phyloP scores from a whole-genome alignment of 129 eudicot genomes.

The Saposhnikovia divaricata region DNA sequence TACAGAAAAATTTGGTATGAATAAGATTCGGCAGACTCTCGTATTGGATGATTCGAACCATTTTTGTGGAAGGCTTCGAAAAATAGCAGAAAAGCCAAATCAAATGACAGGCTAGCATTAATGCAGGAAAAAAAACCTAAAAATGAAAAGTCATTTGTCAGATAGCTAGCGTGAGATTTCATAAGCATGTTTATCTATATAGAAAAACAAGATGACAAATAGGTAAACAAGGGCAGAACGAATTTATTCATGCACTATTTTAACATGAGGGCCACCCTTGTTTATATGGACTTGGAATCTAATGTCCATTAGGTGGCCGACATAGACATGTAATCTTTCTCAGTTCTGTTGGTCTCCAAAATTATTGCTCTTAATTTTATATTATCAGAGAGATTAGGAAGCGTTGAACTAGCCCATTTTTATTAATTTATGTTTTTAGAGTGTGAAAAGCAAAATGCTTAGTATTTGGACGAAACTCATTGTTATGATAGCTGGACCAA shows the following conservation, averaged over 20 bases:
- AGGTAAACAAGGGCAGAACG: not conserved
- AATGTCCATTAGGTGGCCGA: constrained; percentile 84
- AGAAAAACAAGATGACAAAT: not conserved
- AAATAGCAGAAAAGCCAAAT: constrained; percentile 14
- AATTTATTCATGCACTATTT: constrained; percentile 7
- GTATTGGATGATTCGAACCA: constrained; percentile 26
- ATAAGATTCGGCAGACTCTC: constrained; percentile 10
- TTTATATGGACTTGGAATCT: constrained; percentile 49
- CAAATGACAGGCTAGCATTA: constrained; percentile 37
- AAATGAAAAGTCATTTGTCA: not conserved
- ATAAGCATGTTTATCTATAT: not conserved
- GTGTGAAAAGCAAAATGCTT: not conserved
- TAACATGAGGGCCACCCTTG: not conserved
- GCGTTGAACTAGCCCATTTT: constrained; percentile 5
- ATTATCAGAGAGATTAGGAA: constrained; percentile 29
- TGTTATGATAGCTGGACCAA: not conserved
- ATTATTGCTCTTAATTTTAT: constrained; percentile 9
- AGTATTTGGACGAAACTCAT: not conserved
- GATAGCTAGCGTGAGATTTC: not conserved
- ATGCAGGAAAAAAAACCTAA: constrained; percentile 10
- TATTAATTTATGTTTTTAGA: not conserved
- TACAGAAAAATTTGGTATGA: not conserved
- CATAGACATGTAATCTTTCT: constrained; percentile 35
- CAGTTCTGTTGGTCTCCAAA: constrained; percentile 31
- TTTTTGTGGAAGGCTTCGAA: constrained; percentile 1